Conservation (phyloP, 1,284 basidiomycete genomes). For the Naganishia albida region DNA sequence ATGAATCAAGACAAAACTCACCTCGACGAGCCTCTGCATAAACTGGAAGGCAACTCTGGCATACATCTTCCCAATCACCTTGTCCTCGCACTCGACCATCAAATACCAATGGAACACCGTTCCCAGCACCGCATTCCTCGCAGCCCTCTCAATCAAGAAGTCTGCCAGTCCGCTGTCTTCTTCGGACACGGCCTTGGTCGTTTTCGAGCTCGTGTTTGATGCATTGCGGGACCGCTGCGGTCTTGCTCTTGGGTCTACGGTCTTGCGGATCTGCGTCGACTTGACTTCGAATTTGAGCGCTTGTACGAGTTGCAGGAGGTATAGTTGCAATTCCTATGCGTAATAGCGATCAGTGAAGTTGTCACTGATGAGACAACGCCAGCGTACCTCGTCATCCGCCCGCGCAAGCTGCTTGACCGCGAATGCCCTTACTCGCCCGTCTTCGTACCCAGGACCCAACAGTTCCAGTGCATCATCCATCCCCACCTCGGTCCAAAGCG, state of each 20-base stretch:
- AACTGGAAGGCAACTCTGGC: conserved; percentile 84
- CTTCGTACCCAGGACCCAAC: conserved; percentile 84
- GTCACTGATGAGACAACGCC: not conserved
- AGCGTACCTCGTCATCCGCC: conserved; percentile 87
- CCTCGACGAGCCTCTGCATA: conserved; percentile 81
- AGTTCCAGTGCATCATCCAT: conserved; percentile 95
- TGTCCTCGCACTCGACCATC: conserved; percentile 81
- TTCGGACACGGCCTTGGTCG: conserved; percentile 65
- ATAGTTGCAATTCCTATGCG: conserved; percentile 80
- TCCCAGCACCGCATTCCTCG: conserved; percentile 77
- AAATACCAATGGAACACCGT: conserved; percentile 97
- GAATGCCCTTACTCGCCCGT: conserved; percentile 88
- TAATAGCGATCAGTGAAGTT: conserved; percentile 9
- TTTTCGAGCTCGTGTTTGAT: conserved; percentile 53
- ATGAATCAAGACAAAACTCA: conserved; percentile 52
- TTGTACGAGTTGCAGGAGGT: conserved; percentile 94
- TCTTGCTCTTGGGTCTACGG: conserved; percentile 1
- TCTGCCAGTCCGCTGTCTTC: conserved; percentile 84
- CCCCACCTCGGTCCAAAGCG: conserved; percentile 96
- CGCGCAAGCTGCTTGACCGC: conserved; percentile 86
- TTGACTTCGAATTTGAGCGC: conserved; percentile 84
- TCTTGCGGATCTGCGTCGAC: conserved; percentile 17
- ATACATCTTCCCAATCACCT: conserved; percentile 87
- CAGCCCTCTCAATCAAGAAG: conserved; percentile 83
- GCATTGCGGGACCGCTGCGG: conserved; percentile 55